Conservation (phyloP, 2,329 filamentous ascomycete species). For the Coniochaeta sp. region DNA sequence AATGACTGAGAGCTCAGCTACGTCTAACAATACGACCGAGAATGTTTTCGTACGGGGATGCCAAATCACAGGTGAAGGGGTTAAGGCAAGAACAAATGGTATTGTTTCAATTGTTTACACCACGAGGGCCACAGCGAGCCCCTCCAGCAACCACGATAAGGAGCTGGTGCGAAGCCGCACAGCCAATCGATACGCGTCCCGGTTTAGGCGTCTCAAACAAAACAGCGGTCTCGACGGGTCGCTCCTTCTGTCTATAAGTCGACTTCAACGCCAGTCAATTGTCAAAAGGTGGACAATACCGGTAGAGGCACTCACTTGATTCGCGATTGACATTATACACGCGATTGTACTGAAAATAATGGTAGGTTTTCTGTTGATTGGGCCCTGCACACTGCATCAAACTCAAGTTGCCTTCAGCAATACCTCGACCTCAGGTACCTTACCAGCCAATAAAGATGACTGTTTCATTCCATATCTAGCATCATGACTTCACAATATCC, state of each 20-base stretch:
- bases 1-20: too few relatives aligned
- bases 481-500: too few relatives aligned
- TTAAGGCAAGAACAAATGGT: not conserved
- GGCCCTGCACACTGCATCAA: not conserved
- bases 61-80: not conserved
- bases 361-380: not conserved
- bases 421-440: too few relatives aligned
- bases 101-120: not conserved
- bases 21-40: too few relatives aligned
- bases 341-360: not conserved
- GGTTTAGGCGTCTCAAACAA: conserved; percentile 7
- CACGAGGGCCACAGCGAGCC: not conserved
- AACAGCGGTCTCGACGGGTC: conserved; percentile 3
- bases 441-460: not conserved
- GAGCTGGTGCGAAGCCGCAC: not conserved
- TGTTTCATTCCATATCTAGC: too few relatives aligned
- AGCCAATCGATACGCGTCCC: conserved; percentile 9
- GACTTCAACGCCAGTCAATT: not conserved
- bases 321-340: not conserved
- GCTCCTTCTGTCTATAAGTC: not conserved
- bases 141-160: not conserved
- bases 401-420: too few relatives aligned
- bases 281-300: not conserved
- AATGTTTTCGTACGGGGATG: not conserved
- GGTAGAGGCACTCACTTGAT: not conserved